Percentiles rank a stretch among this genome's conserved stretches.
phyloP scores from a whole-genome alignment of 2,329 filamentous ascomycete genomes.

The Fulvia fulva region DNA sequence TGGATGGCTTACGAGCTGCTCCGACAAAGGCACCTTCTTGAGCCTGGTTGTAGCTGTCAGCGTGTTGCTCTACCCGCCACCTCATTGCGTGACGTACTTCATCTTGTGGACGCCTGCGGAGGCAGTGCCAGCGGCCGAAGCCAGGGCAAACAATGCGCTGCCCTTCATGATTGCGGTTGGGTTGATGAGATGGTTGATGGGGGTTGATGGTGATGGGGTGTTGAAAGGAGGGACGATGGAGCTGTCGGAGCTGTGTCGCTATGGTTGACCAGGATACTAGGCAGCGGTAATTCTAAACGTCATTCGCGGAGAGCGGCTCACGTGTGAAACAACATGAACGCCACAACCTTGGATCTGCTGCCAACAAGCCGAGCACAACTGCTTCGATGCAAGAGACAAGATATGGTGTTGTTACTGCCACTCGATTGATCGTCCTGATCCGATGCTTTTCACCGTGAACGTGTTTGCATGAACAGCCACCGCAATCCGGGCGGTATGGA shows the following conservation, averaged over 20 bases:
- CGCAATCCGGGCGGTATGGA: no score
- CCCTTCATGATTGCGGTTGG: conserved; percentile 66
- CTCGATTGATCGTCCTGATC: no score
- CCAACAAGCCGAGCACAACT: not conserved
- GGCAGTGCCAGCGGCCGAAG: conserved; percentile 69
- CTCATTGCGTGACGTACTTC: conserved; percentile 29
- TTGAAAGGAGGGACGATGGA: conserved; percentile 2
- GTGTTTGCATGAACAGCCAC: no score
- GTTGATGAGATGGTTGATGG: conserved; percentile 3
- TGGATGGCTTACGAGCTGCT: conserved; percentile 73
- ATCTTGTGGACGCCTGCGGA: conserved; percentile 85
- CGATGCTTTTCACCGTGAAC: no score
- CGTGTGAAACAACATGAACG: not conserved
- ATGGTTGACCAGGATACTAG: no score
- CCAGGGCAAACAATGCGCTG: conserved; percentile 69
- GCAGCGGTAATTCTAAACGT: no score
- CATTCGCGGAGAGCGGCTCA: no score
- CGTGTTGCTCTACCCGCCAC: not conserved
- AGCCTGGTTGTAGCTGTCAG: conserved; percentile 39
- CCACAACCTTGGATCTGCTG: not conserved
- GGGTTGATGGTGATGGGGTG: no score
- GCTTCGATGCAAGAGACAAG: no score
- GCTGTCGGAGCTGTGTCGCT: not conserved
- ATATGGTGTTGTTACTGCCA: no score
- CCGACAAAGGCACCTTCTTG: conserved; percentile 85